Evolutionary conservation across 2,329 filamentous ascomycete species (phyloP).

Genomic region (Cytospora schulzeri): DNA sequence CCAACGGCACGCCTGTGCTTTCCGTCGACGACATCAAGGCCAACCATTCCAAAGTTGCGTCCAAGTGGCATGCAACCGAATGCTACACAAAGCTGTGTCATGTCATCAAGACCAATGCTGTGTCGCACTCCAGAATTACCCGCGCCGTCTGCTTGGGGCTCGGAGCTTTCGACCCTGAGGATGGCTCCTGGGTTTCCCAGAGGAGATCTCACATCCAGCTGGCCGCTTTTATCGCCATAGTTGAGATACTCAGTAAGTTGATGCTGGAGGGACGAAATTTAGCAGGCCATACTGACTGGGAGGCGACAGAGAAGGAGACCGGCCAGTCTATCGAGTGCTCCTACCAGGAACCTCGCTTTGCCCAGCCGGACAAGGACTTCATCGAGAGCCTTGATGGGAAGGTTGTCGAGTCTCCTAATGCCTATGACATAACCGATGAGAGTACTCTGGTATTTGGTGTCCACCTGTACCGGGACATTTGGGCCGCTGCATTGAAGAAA

Average conservation of each 20-base stretch:
- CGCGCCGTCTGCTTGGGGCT: conserved; percentile 57
- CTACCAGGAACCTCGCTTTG: conserved; percentile 60
- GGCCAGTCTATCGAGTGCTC: conserved; percentile 44
- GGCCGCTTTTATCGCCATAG: conserved; percentile 52
- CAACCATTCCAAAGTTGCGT: conserved; percentile 31
- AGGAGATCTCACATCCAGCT: conserved; percentile 55
- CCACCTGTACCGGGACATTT: conserved; percentile 60
- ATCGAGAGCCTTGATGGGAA: conserved; percentile 57
- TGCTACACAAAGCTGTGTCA: conserved; percentile 39
- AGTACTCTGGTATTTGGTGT: conserved; percentile 62
- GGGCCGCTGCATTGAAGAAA: conserved; percentile 50
- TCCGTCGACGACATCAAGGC: conserved; percentile 24
- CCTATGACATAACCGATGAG: conserved; percentile 51
- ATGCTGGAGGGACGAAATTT: neutral
- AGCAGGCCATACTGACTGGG: conserved; percentile 1
- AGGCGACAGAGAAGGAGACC: conserved; percentile 31
- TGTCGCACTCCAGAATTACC: conserved; percentile 33
- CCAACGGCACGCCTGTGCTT: conserved; percentile 19
- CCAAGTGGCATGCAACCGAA: conserved; percentile 32
- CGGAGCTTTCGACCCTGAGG: conserved; percentile 55
- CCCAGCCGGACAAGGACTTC: conserved; percentile 51
- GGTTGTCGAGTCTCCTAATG: conserved; percentile 54
- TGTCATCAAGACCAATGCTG: conserved; percentile 36
- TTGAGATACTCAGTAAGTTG: conserved; percentile 45
- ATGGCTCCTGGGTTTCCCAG: conserved; percentile 48